phyloP scores from a whole-genome alignment of 768 basidiomycete species.

The Inosperma sp. region DNA sequence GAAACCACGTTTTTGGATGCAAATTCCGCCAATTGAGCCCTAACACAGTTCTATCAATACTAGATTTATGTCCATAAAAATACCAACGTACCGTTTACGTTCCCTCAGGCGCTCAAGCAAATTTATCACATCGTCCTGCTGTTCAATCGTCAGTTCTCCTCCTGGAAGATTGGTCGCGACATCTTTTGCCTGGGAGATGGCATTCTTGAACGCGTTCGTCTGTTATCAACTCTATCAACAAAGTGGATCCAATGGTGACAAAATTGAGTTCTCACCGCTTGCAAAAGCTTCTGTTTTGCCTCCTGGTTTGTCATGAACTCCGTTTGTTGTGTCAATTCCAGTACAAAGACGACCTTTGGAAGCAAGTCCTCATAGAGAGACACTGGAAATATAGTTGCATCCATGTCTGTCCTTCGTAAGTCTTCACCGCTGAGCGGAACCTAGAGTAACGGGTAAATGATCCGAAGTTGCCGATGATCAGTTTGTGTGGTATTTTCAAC shows the following conservation, averaged over 20 bases:
- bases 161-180: constrained; percentile 58
- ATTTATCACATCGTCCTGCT: constrained; percentile 66
- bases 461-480: no score
- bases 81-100: constrained; percentile 50
- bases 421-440: no score
- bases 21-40: constrained; percentile 53
- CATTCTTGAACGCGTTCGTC: constrained; percentile 69
- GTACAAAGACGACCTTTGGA: constrained; percentile 53
- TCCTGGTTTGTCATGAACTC: constrained; percentile 52
- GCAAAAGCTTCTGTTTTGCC: constrained; percentile 61
- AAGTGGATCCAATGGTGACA: no score
- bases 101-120: constrained; percentile 63
- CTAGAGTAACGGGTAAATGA: no score
- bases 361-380: constrained; percentile 54
- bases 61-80: background rate
- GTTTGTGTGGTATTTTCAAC: no score
- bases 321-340: constrained; percentile 55
- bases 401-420: no score
- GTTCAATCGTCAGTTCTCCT: constrained; percentile 62
- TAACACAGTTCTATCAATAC: constrained; percentile 21
- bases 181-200: constrained; percentile 55
- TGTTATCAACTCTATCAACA: no score
- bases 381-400: constrained; percentile 37
- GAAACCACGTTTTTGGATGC: constrained; percentile 37
- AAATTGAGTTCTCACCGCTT: constrained; percentile 63